Conservation (phyloP, 192 early-diverging fungal genomes). For the Geosiphon pyriformis region DNA sequence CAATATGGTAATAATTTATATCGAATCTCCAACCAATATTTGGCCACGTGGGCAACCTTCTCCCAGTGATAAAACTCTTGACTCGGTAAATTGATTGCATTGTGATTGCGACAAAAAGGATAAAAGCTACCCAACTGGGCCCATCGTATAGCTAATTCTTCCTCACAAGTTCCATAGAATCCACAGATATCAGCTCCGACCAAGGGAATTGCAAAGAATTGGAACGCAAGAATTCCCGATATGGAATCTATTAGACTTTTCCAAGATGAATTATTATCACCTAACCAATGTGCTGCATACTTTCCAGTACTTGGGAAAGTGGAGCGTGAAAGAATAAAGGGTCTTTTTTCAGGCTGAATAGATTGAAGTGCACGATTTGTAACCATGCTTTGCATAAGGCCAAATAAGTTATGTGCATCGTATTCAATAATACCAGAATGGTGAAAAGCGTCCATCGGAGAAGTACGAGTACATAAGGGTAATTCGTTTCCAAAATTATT, state of each 20-base stretch:
- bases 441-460: constrained; percentile 33
- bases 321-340: constrained; percentile 60
- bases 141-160: constrained; percentile 65
- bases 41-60: constrained; percentile 47
- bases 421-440: constrained; percentile 45
- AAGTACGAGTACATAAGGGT: constrained; percentile 28
- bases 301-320: constrained; percentile 61
- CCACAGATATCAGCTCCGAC: constrained; percentile 70
- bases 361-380: constrained; percentile 38
- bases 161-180: constrained; percentile 51
- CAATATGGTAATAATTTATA: constrained; percentile 58
- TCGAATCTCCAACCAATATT: constrained; percentile 47
- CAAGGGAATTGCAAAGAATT: constrained; percentile 66
- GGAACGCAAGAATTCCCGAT: constrained; percentile 56
- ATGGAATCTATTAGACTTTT: constrained; percentile 55
- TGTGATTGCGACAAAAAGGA: constrained; percentile 64
- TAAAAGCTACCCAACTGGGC: constrained; percentile 56
- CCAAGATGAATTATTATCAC: constrained; percentile 60
- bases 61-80: constrained; percentile 64
- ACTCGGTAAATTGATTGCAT: constrained; percentile 34
- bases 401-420: constrained; percentile 57
- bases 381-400: constrained; percentile 51
- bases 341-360: constrained; percentile 40
- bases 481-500: constrained; percentile 27
- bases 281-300: constrained; percentile 47